Base-by-base conservation (phyloP, 257 asterid species). In the Rubia yunnanensis region DNA sequence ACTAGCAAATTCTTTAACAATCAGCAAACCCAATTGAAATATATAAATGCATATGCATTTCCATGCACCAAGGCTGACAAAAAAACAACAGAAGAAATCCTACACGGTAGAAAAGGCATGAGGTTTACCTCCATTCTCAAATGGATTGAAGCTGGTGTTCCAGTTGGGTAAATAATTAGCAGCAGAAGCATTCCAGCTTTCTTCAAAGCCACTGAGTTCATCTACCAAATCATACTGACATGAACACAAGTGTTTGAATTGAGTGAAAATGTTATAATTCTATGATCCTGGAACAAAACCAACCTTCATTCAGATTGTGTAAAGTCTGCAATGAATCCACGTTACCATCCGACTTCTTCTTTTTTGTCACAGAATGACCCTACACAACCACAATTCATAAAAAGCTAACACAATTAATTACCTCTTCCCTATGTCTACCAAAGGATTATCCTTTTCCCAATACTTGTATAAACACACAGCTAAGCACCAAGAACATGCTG, bases 281-380 rank as follows among this genome's bases (percentile, higher is more conserved):
- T 8, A 13, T 2, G 17, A 0, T 2, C 17, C 8, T 1, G n/a
- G 48, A 27, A 59, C 22, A 60, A 70, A 53, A 23, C 64, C 58
- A 68, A 91, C 96, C 98, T 88, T 91, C 94, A n/a, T 88, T 73
- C 66, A 91, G 70, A 76, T 91, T 91, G 86, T 91, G 98, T 60
- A 91, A 69, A 54, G 96, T 91, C 79, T 86, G 89, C 73, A 88
- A 35, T 22, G 89, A 81, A 71, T 86, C 88, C 56, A 54, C 82
- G 68, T 61, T 75, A 59, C 95, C 91, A 76, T 76, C 84, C n/a
- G 83, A 67, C 60, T 73, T 35, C 36, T 74, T 72, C 62, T 83
- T 91, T 35, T 75, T 83, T 13, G 94, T 83, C 52, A 83, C 74
- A 28, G 98, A 84, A 73, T 88, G 96, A 18, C 98, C 97, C 98